These are phyloP conservation scores for Pyrenophora graminea DNA, from an alignment of 2,329 filamentous ascomycete genomes.

Conservation along the genomic window DNA sequence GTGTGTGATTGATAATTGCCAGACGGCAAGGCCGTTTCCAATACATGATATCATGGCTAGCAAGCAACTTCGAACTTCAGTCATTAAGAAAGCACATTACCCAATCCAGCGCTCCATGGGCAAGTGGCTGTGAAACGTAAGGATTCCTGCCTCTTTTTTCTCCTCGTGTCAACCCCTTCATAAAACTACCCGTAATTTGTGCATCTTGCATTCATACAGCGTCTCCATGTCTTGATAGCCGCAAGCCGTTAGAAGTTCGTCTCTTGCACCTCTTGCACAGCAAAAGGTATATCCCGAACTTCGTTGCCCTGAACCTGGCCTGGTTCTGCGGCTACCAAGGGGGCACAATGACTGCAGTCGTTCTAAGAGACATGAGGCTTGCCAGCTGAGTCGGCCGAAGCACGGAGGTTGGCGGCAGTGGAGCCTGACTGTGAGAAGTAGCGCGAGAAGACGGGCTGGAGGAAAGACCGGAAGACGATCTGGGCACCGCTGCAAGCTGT, in stretches of 20 bases:
- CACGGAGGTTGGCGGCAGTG: constrained; percentile 83
- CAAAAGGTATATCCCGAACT: constrained; percentile 11
- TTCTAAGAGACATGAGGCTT: constrained; percentile 43
- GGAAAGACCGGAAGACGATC: constrained; percentile 93
- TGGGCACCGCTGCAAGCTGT: constrained; percentile 75
- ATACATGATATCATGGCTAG: constrained; percentile 14
- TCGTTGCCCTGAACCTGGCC: constrained; percentile 14
- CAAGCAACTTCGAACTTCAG: constrained; percentile 18
- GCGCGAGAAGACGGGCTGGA: constrained; percentile 87
- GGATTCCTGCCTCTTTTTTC: constrained; percentile 27
- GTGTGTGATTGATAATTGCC: constrained; percentile 8
- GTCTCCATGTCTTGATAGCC: constrained; percentile 38
- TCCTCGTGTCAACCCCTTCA: constrained; percentile 23
- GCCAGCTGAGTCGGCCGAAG: constrained; percentile 75
- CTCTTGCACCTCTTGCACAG: constrained; percentile 11
- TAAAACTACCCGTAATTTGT: constrained; percentile 25
- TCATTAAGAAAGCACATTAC: constrained; percentile 19
- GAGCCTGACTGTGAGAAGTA: constrained; percentile 77
- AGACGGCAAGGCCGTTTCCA: constrained; percentile 3
- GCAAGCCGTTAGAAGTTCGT: constrained; percentile 22
- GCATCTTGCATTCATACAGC: constrained; percentile 25
- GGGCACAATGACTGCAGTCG: constrained; percentile 18
- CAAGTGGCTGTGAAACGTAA: constrained; percentile 31
- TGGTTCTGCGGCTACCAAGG: constrained; percentile 39
- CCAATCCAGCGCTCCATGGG: constrained; percentile 23